Evolutionary conservation across 140 eudicot species (phyloP).

Genomic region (Oenanthe javanica): DNA sequence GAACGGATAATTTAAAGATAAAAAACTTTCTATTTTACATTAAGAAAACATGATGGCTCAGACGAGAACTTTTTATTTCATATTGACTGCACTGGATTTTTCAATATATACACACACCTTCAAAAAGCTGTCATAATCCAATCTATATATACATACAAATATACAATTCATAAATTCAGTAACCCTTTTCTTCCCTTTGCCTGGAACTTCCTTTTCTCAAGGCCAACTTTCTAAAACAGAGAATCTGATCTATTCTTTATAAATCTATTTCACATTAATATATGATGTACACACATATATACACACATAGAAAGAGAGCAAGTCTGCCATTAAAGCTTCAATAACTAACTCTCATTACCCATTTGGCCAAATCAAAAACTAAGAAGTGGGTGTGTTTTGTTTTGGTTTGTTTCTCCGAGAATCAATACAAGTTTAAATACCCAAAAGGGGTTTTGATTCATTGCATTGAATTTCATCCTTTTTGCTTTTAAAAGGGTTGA

Average conservation of each 20-base stretch:
- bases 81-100: background rate
- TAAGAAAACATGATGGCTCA: background rate
- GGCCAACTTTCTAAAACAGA: constrained; percentile 14
- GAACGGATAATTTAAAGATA: too few species aligned
- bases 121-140: background rate
- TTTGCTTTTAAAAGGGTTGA: constrained; percentile 28
- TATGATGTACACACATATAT: background rate
- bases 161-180: background rate
- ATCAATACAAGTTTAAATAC: constrained; percentile 19
- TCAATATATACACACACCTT: background rate
- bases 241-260: background rate
- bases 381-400: constrained; percentile 36
- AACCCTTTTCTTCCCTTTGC: constrained; percentile 8
- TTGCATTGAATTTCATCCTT: constrained; percentile 21
- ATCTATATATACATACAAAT: background rate
- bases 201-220: constrained; percentile 20
- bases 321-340: constrained; percentile 96
- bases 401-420: constrained; percentile 25
- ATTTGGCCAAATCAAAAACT: background rate
- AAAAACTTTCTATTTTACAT: too few species aligned
- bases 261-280: background rate
- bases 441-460: constrained; percentile 10
- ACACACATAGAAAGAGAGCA: background rate
- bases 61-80: background rate
- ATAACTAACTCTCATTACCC: constrained; percentile 13